phyloP scores from a whole-genome alignment of 2,329 filamentous ascomycete species.

The Tolypocladium nubicola region DNA sequence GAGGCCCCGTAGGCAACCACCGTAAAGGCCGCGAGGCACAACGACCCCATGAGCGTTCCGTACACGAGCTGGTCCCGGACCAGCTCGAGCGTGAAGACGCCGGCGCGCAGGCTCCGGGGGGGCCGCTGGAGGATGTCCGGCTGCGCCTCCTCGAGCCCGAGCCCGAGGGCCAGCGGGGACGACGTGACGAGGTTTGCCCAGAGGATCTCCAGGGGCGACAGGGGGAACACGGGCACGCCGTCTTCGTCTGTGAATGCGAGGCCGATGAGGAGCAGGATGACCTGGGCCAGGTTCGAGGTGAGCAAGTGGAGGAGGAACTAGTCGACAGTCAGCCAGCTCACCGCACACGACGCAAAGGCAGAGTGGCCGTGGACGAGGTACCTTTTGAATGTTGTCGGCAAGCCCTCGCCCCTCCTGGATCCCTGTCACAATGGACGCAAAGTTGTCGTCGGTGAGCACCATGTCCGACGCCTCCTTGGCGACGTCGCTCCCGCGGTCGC shows the following conservation, averaged over 20 bases:
- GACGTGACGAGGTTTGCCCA: constrained; percentile 71
- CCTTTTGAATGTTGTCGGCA: constrained; percentile 67
- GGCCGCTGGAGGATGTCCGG: constrained; percentile 57
- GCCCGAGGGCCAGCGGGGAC: constrained; percentile 58
- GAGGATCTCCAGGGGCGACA: constrained; percentile 63
- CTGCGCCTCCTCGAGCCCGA: constrained; percentile 59
- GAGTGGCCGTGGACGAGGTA: constrained; percentile 14
- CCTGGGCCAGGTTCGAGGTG: constrained; percentile 61
- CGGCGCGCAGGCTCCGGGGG: constrained; percentile 48
- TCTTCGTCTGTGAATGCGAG: constrained; percentile 55
- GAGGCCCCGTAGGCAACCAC: constrained; percentile 42
- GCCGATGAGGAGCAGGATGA: constrained; percentile 56
- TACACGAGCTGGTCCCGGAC: constrained; percentile 58
- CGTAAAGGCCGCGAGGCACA: constrained; percentile 52
- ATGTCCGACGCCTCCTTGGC: constrained; percentile 79
- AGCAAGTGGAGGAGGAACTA: constrained; percentile 55
- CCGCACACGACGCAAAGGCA: background rate
- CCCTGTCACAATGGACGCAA: constrained; percentile 67
- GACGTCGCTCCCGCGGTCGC: constrained; percentile 58
- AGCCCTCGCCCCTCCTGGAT: constrained; percentile 60
- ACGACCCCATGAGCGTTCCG: constrained; percentile 50
- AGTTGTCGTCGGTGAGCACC: constrained; percentile 81
- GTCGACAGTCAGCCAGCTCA: constrained; percentile 9
- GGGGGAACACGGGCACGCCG: constrained; percentile 54
- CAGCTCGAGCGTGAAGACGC: constrained; percentile 54